Evolutionary conservation across 257 asterid species (phyloP).

Genomic region (Verbena officinalis): DNA sequence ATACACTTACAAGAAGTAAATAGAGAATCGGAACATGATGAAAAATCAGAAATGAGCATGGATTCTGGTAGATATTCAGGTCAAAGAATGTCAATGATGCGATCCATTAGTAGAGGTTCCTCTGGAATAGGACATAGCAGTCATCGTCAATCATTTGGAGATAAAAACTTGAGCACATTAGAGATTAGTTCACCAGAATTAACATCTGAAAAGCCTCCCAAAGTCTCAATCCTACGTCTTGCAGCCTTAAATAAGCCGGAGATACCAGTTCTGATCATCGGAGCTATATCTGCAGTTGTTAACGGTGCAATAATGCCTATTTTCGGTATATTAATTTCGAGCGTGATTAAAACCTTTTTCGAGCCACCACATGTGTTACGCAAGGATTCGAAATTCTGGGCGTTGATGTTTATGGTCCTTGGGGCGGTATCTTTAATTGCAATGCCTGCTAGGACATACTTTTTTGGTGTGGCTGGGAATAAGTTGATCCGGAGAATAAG

Average conservation of each 20-base stretch:
- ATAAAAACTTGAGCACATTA: no score
- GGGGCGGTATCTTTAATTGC: conserved; percentile 48
- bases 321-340: conserved; percentile 54
- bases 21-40: conserved; percentile 33
- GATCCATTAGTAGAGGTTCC: conserved; percentile 73
- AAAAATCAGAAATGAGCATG: conserved; percentile 34
- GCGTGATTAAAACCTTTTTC: conserved; percentile 52
- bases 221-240: conserved; percentile 58
- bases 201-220: conserved; percentile 39
- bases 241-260: conserved; percentile 60
- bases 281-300: conserved; percentile 46
- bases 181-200: conserved; percentile 23
- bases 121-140: conserved; percentile 65
- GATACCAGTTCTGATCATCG: conserved; percentile 51
- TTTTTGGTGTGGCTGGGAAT: conserved; percentile 66
- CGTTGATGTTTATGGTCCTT: conserved; percentile 51
- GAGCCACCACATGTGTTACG: conserved; percentile 49
- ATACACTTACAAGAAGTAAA: conserved; percentile 55
- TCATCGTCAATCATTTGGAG: conserved; percentile 64
- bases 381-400: conserved; percentile 61
- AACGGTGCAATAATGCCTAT: conserved; percentile 67
- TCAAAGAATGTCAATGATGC: conserved; percentile 50
- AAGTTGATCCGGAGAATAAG: conserved; percentile 58
- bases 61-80: conserved; percentile 64
- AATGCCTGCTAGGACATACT: conserved; percentile 49